Conservation (phyloP, 2,329 filamentous ascomycete genomes). For the Nannizziopsis barbatae region DNA sequence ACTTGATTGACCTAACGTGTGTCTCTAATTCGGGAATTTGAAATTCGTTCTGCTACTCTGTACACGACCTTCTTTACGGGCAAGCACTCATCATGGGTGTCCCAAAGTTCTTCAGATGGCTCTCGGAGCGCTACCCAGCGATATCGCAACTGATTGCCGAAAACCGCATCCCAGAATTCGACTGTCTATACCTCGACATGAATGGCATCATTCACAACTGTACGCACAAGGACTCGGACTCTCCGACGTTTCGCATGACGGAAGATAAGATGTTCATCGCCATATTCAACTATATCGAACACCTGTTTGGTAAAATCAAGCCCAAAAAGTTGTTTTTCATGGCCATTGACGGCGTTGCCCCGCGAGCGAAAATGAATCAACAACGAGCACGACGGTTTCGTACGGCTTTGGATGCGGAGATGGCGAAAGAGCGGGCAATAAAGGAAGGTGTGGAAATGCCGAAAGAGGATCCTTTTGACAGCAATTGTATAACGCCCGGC, state of each 20-base stretch:
- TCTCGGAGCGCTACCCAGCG: slow-evolving; percentile 95
- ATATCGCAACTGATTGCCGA: slow-evolving; percentile 98
- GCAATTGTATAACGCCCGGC: slow-evolving; percentile 94
- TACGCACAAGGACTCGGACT: slow-evolving; percentile 91
- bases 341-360: slow-evolving; percentile 96
- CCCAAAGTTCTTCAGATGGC: slow-evolving; percentile 92
- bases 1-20: too few species aligned
- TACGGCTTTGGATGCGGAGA: slow-evolving; percentile 82
- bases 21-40: neutral
- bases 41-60: neutral
- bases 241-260: slow-evolving; percentile 79
- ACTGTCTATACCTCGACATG: slow-evolving; percentile 83
- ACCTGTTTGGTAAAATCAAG: slow-evolving; percentile 97
- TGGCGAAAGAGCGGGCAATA: slow-evolving; percentile 83
- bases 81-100: slow-evolving; percentile 48
- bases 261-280: slow-evolving; percentile 99
- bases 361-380: slow-evolving; percentile 99
- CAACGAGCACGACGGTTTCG: slow-evolving; percentile 91
- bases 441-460: slow-evolving; percentile 82
- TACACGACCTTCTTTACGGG: neutral
- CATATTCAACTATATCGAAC: slow-evolving; percentile 99
- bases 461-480: slow-evolving; percentile 92
- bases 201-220: slow-evolving; percentile 99
- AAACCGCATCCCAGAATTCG: slow-evolving; percentile 97
- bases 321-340: slow-evolving; percentile 98